Percentiles rank a stretch among this genome's conserved stretches.
Evolutionary conservation across 371 early-diverging fungal genomes (phyloP).

Genomic region (Batrachochytrium dendrobatidis): DNA sequence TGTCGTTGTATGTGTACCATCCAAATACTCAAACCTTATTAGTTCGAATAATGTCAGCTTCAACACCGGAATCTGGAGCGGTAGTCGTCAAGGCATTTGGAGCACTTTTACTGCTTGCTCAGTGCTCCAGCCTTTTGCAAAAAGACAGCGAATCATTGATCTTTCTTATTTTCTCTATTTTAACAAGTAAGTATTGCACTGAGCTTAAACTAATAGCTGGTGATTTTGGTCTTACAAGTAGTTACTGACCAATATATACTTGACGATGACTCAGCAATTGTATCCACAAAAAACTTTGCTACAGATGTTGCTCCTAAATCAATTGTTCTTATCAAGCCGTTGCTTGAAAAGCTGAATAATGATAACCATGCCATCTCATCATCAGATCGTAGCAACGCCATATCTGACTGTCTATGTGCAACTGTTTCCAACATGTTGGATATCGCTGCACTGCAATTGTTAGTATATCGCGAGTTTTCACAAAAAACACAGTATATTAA

Average conservation of each 20-base stretch:
- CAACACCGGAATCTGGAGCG: conserved; percentile 6
- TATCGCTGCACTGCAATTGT: conserved; percentile 12
- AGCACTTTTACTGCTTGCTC: conserved; percentile 2
- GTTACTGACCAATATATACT: neutral
- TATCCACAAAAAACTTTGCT: conserved; percentile 14
- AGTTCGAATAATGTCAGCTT: no score
- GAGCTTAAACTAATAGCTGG: conserved; percentile 1
- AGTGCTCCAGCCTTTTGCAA: neutral
- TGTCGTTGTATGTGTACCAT: no score
- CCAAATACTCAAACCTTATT: no score
- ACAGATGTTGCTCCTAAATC: conserved; percentile 16
- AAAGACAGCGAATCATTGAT: neutral
- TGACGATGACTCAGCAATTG: conserved; percentile 11
- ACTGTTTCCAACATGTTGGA: conserved; percentile 16
- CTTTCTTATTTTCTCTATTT: neutral
- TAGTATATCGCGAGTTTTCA: no score
- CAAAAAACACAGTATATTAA: no score
- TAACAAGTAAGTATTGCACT: neutral
- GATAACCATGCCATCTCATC: neutral
- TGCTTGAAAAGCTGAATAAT: conserved; percentile 4
- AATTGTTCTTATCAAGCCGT: conserved; percentile 11
- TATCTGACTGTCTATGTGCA: neutral
- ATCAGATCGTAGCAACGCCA: neutral
- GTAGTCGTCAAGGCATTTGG: conserved; percentile 19
- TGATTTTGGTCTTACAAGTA: no score